These are phyloP conservation scores for Lachancea thermotolerans DNA, from an alignment of 805 yeast species.

Conservation along the genomic window DNA sequence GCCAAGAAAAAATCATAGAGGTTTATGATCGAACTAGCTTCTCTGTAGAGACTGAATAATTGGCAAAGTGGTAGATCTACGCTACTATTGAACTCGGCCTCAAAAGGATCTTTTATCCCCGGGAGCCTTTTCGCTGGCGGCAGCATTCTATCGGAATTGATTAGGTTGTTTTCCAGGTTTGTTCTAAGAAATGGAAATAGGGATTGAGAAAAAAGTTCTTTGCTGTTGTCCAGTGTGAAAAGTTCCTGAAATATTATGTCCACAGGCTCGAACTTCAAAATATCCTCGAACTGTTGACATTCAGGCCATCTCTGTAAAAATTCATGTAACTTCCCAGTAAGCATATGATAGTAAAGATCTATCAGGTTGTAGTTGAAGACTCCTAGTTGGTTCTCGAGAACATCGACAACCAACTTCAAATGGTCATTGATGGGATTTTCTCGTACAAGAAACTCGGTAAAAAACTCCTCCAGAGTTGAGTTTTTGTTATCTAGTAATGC, in stretches of 20 bases:
- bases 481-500: slow-evolving; percentile 22
- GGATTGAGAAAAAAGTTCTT: slow-evolving; percentile 27
- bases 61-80: slow-evolving; percentile 50
- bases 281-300: slow-evolving; percentile 15
- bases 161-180: slow-evolving; percentile 28
- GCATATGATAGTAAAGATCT: slow-evolving; percentile 26
- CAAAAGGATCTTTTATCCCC: slow-evolving; percentile 13
- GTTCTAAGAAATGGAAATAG: slow-evolving; percentile 28
- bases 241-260: slow-evolving; percentile 31
- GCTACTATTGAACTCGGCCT: slow-evolving; percentile 27
- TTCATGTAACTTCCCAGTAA: slow-evolving; percentile 18
- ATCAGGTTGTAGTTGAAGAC: slow-evolving; percentile 27
- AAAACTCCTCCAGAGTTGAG: slow-evolving; percentile 24
- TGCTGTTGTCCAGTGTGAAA: slow-evolving; percentile 29
- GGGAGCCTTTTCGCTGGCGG: slow-evolving; percentile 10
- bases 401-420: slow-evolving; percentile 21
- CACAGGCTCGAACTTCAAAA: slow-evolving; percentile 24
- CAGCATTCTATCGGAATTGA: slow-evolving; percentile 27
- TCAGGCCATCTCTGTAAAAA: slow-evolving; percentile 25
- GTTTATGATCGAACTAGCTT: slow-evolving; percentile 65
- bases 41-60: slow-evolving; percentile 65
- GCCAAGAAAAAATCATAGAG: slow-evolving; percentile 61
- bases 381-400: slow-evolving; percentile 21
- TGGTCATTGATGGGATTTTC: slow-evolving; percentile 32
- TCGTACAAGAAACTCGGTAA: slow-evolving; percentile 29